Evolutionary conservation across 2,329 filamentous ascomycete species (phyloP).

Genomic region (Nothomitra cinnamomea): DNA sequence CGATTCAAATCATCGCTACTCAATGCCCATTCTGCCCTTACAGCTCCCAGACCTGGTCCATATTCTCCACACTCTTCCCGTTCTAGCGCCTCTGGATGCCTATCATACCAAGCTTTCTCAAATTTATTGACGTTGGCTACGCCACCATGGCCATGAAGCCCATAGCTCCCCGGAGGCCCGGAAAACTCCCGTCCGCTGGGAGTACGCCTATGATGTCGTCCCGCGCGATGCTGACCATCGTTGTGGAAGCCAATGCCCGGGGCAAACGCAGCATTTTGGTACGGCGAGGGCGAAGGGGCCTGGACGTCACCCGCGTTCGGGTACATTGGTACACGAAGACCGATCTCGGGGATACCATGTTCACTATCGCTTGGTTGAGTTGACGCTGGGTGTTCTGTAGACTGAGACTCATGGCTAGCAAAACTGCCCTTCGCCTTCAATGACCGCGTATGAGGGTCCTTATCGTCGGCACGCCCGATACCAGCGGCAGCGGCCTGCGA

Average conservation of each 20-base stretch:
- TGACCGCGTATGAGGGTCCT: conserved; percentile 31
- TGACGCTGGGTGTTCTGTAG: conserved; percentile 36
- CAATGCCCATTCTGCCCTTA: conserved; percentile 61
- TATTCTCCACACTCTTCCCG: conserved; percentile 58
- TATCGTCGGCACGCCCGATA: conserved; percentile 48
- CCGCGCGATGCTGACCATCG: conserved; percentile 29
- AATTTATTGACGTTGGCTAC: conserved; percentile 55
- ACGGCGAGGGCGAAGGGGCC: conserved; percentile 54
- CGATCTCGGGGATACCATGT: conserved; percentile 82
- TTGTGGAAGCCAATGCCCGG: conserved; percentile 35
- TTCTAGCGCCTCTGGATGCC: conserved; percentile 63
- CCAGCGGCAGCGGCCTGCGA: conserved; percentile 69
- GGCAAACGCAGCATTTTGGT: conserved; percentile 30
- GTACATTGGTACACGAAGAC: conserved; percentile 85
- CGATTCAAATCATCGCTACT: conserved; percentile 82
- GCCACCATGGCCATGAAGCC: conserved; percentile 74
- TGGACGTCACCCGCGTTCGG: conserved; percentile 88
- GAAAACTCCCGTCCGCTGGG: conserved; percentile 55
- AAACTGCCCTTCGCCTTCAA: conserved; percentile 47
- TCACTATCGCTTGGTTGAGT: conserved; percentile 48
- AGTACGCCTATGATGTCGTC: conserved; percentile 42
- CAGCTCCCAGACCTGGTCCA: conserved; percentile 38
- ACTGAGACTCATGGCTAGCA: conserved; percentile 30
- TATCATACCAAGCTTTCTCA: conserved; percentile 82
- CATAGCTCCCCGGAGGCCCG: conserved; percentile 70